Base-by-base conservation (phyloP, 1,284 basidiomycete species). In the Trichosporon sp. region DNA sequence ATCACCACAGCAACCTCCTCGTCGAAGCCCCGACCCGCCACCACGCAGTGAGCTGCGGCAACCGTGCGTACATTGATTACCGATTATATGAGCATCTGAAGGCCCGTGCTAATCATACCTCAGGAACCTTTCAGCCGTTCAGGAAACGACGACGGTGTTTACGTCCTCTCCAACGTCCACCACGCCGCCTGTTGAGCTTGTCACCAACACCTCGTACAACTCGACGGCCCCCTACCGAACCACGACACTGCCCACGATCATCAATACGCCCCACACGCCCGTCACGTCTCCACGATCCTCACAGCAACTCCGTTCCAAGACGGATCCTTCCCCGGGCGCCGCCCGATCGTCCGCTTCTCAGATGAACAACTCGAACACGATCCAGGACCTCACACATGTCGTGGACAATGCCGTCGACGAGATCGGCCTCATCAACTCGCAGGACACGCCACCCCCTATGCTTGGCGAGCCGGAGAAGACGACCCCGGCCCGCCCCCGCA, bases 371-470 rank as follows among this genome's bases (percentile, higher is more conserved):
- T 68, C 70, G 35, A 64, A 65, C 29, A 77, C 79, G 0, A 78
- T 83, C 66, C 76, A 78, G 66, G 80, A 84, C 44, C 75, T 83
- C 53, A 80, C 80, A 5, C 77, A 79, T 12, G 78, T 83, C 65
- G 71, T 84, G 1, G 79, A 78, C 2, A 78, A 79, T n/a, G 80
- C 83, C 7, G 82, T 83, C 32, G 80, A 82, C 67, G 82, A 79
- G 47, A 83, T 80, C 44, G 80, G 77, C 0, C 72, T 78, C 64
- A 75, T 77, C 34, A 77, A 79, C 69, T 78, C 78, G 31, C 65
- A 75, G 29, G 75, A 79, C 34, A 76, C 75, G 2, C 77, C 79
- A 27, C 77, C 82, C 2, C 79, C 79, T 0, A 74, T 64, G 9
- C 69, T 81, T 9, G 47, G 56, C 8, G 75, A 76, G 65, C 76